Base-by-base conservation (phyloP, 768 basidiomycete species). In the Scleroderma bovista region DNA sequence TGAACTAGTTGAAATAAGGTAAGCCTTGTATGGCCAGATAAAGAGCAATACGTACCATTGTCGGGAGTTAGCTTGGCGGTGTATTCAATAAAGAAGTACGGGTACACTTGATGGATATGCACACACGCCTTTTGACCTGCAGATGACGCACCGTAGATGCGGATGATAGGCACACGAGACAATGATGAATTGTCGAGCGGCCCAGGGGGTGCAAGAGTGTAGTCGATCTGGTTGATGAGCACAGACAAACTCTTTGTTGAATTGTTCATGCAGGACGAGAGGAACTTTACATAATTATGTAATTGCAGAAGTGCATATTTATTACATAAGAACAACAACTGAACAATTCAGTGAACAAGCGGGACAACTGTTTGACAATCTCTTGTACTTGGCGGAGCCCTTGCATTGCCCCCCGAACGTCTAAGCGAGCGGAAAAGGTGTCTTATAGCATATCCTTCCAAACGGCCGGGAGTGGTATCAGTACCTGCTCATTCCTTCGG, bases 51-150 rank as follows among this genome's bases (percentile, higher is more conserved):
- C 75, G 60, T 57, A 88, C 91, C 88, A 55, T 78, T 65, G 23
- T 72, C 74, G 0, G 83, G 81, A 40, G 77, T 76, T 61, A 94
- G 65, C 26, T 76, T 76, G 1, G 81, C 87, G 19, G 65, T 58
- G 70, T 95, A 99, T 57, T 92, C 86, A 41, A 95, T 77, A 64
- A 80, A 95, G 66, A 94, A 84, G 68, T 99, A 99, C 1, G 95
- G 94, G 68, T 87, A 95, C 26, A 88, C 87, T 72, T 93, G 91
- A 64, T 96, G 94, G 36, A 98, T 72, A 72, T 96, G 86, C 13
- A 94, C 77, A 61, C 93, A 94, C 17, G 91, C 79, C 61, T 83
- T 86, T 65, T 81, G 73, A 13, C 91, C 88, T 2, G 69, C 63
- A 5, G 89, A 87, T 2, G 92, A 89, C 12, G 82, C 70, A 13